Evolutionary conservation across 139 green algal species (phyloP), one percentile per base, ranked within the genome.

Genomic region (Chlorella vulgaris): DNA sequence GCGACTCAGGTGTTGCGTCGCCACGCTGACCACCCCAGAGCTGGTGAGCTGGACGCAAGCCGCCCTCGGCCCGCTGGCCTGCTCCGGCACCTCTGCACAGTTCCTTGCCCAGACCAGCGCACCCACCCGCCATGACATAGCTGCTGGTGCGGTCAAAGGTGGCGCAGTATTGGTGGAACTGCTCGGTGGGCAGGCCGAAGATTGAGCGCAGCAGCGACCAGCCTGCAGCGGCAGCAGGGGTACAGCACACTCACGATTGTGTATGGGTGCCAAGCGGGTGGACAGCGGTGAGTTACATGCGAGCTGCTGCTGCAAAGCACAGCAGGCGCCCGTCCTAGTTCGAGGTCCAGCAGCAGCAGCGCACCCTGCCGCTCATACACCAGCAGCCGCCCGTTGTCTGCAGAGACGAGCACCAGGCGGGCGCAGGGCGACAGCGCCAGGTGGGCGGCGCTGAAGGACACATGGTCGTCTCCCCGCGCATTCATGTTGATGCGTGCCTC

Each of bases 401-500:
- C 91, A 43, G 78, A 89, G 24, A 91, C 86, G 38, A 91, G 77
- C 40, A 93, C 69, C 73, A 88, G 88, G 2, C 55, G 61, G 6
- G 81, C 79, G 68, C 83, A 87, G 3, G 88, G 87, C 7, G 91
- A 93, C 29, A 79, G 38, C 28, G 82, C 74, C 74, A 93, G 83
- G 31, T 89, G 82, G 22, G 55, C 81, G 7, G 86, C 86, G 18
- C 62, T 84, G 68, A 93, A 93, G 31, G 86, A 91, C 13, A 94
- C 81, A 74, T 93, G 88, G 61, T 91, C 84, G 76, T 94, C 91
- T 0, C 88, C 88, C 15, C 62, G 21, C 13, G 84, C 83, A 61
- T 94, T 94, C 81, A 93, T 84, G 82, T 94, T 94, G 47, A 92
- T 71, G 31, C 82, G 76, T 4, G 40, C 50, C 33, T 47, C 40